These are phyloP conservation scores for Knufia petricola DNA, from an alignment of 2,329 filamentous ascomycete genomes.

Conservation along the genomic window DNA sequence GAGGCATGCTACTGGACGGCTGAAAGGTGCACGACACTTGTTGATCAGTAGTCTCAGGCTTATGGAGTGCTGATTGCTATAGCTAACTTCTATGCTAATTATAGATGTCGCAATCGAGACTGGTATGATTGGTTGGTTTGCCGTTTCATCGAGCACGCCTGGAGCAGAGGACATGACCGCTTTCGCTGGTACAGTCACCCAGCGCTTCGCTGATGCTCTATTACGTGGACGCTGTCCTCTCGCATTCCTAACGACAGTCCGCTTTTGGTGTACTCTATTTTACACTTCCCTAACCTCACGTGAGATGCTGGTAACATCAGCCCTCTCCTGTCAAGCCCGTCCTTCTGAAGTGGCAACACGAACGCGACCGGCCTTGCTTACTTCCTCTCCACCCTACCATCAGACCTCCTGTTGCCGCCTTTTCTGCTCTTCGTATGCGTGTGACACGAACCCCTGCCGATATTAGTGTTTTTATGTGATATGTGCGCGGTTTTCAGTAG, in stretches of 20 bases:
- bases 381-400: background rate
- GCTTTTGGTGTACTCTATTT: background rate
- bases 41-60: no score
- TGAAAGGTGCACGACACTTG: no score
- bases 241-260: background rate
- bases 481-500: background rate
- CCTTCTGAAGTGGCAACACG: no score
- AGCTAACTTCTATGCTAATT: background rate
- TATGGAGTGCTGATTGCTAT: no score
- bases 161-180: background rate
- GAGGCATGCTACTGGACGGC: no score
- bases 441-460: background rate
- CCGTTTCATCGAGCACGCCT: background rate
- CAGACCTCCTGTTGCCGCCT: background rate
- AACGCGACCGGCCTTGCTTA: background rate
- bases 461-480: conserved; percentile 1
- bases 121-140: background rate
- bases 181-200: background rate
- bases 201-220: background rate
- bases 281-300: background rate
- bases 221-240: background rate
- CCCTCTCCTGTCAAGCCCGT: background rate
- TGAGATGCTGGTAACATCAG: background rate
- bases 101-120: background rate
- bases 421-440: background rate